A percentile compares a stretch with the other conserved stretches of the same genome.
These are phyloP conservation scores for Chenopodium berlandieri DNA, from an alignment of 148 eudicot genomes.

Conservation along the genomic window DNA sequence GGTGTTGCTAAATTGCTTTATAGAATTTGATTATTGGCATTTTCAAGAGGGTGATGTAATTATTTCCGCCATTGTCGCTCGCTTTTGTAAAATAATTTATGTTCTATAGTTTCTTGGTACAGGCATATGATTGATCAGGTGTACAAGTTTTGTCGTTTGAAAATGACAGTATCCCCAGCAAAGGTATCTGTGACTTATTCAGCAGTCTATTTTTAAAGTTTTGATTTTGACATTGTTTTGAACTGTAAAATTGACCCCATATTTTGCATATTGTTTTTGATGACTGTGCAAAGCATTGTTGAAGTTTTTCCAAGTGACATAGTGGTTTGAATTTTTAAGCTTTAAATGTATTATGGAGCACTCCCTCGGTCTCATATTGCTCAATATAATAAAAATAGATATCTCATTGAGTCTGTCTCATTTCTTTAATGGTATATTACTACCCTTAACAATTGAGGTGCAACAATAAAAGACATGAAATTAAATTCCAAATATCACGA, in stretches of 20 bases:
- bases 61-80: not conserved
- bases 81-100: not conserved
- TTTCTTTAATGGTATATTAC: too few relatives aligned
- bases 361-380: too few relatives aligned
- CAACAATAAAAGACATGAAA: too few relatives aligned
- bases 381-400: too few relatives aligned
- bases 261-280: not conserved
- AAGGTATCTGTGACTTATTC: not conserved
- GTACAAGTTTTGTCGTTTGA: not conserved
- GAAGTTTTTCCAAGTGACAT: not conserved
- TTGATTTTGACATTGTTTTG: not conserved
- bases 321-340: not conserved
- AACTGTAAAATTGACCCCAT: not conserved
- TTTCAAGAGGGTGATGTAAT: slow-evolving; percentile 1
- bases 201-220: not conserved
- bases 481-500: too few relatives aligned
- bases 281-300: not conserved
- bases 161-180: not conserved
- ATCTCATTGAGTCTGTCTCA: too few relatives aligned
- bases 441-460: too few relatives aligned
- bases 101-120: too few relatives aligned
- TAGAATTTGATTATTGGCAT: not conserved
- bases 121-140: not conserved
- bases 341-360: too few relatives aligned
- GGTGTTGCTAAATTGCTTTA: not conserved